phyloP scores from a whole-genome alignment of 139 green algal species.

The Coccomyxa sp. region DNA sequence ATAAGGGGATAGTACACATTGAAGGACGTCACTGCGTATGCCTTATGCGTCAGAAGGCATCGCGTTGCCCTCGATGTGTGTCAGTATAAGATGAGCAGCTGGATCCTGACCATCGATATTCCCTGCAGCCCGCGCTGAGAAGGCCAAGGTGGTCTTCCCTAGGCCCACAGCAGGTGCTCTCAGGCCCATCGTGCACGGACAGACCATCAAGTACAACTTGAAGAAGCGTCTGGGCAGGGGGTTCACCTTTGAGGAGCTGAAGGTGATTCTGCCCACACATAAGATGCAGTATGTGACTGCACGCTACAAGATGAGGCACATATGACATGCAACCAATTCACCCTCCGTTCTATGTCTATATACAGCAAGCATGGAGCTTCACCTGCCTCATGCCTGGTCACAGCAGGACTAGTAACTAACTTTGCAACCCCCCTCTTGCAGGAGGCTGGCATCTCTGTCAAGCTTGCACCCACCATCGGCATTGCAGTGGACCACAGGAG shows the following conservation, averaged over 20 bases:
- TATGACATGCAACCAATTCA: neutral
- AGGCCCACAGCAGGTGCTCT: constrained; percentile 84
- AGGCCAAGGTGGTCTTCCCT: constrained; percentile 90
- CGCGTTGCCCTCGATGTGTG: too few species aligned
- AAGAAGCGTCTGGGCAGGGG: constrained; percentile 89
- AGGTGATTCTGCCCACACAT: constrained; percentile 51
- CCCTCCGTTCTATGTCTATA: neutral
- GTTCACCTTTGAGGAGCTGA: constrained; percentile 98
- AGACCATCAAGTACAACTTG: constrained; percentile 95
- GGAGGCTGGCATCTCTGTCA: constrained; percentile 91
- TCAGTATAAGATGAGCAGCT: too few species aligned
- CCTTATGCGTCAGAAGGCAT: too few species aligned
- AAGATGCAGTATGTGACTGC: neutral
- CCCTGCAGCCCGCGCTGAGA: constrained; percentile 83
- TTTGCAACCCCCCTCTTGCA: too few species aligned
- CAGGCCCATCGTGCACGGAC: constrained; percentile 84
- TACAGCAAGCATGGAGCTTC: too few species aligned
- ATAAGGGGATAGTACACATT: too few species aligned
- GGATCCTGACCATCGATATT: too few species aligned
- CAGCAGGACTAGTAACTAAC: too few species aligned
- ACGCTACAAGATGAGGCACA: neutral
- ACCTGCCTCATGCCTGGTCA: too few species aligned
- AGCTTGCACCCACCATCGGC: constrained; percentile 91
- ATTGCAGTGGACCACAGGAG: constrained; percentile 96
- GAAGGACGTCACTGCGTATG: too few species aligned